These are phyloP conservation scores for Zizania latifolia DNA, from an alignment of 176 grass and related monocot genomes.

Conservation along the genomic window DNA sequence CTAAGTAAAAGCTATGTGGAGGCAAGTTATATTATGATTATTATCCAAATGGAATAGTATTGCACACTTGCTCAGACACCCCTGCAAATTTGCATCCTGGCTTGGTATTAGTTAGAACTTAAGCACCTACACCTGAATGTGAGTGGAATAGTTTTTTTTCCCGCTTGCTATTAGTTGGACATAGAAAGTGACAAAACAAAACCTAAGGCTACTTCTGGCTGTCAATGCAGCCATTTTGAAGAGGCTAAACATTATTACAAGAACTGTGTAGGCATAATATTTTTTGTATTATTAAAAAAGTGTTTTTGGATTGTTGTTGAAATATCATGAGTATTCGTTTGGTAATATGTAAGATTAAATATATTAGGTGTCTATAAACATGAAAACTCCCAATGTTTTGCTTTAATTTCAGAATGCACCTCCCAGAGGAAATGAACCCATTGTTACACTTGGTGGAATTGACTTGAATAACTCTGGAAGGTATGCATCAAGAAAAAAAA, in stretches of 20 bases:
- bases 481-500: conserved; percentile 37
- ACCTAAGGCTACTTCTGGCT: not conserved
- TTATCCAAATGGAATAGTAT: not conserved
- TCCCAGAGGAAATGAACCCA: conserved; percentile 66
- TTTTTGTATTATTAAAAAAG: not conserved
- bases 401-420: conserved; percentile 62
- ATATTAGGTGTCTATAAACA: conserved; percentile 6
- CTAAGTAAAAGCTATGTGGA: not conserved
- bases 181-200: conserved; percentile 4
- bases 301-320: conserved; percentile 11
- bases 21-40: conserved; percentile 2
- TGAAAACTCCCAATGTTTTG: conserved; percentile 17
- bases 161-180: conserved; percentile 13
- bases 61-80: not conserved
- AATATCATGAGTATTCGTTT: not conserved
- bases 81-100: conserved; percentile 16
- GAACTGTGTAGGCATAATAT: not conserved
- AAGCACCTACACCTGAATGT: conserved; percentile 3
- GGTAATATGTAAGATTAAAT: not conserved
- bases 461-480: conserved; percentile 96
- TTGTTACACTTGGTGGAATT: conserved; percentile 83
- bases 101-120: not conserved
- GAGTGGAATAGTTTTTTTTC: not conserved
- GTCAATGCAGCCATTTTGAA: conserved; percentile 7
- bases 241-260: conserved; percentile 8